Evolutionary conservation across 441 rosid species (phyloP), one percentile per base, ranked within the genome.

Genomic region (Syzygium malaccense): DNA sequence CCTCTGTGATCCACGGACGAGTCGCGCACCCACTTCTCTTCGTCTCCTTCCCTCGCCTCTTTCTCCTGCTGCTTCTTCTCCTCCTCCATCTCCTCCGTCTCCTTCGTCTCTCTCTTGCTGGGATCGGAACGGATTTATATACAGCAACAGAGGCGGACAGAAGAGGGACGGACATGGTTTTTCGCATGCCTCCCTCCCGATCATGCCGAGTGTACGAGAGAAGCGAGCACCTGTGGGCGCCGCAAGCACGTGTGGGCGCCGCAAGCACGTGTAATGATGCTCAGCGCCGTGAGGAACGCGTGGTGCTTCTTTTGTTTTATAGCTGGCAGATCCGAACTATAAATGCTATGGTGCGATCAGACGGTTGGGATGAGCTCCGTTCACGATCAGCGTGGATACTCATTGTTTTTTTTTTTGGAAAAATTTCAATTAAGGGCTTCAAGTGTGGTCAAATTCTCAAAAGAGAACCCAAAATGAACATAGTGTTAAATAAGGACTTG

Each of bases 1-100:
- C 93, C 93, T 55, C 91, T 89, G 87, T 90, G 75, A 91, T 94
- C 92, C 30, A 92, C 68, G 25, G 91, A 92, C 25, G 91, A 91
- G 89, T 92, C 92, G 53, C 32, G 86, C 86, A 94, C 94, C 93
- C 92, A 91, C 89, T 89, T 92, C 53, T 49, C 86, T 33, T 86
- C 92, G 62, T n/a, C 88, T 3, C 86, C 89, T 51, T 41, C 41
- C 28, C 86, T 79, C 55, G 37, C 58, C 9, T 56, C 86, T 15
- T 56, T 18, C 23, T 55, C 48, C 48, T 45, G 48, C 48, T 1
- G 1, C 48, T 41, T 28, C 33, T 79, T 55, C 28, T 1, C 23
- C 80, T 11, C 26, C 83, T 19, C 45, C 48, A 7, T 37, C 33
- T 56, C 75, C 28, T 2, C 13, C 83, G 2, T 6, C 80, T 11